Conservation (phyloP, 805 yeast genomes). For the Soucietia sequanensis region DNA sequence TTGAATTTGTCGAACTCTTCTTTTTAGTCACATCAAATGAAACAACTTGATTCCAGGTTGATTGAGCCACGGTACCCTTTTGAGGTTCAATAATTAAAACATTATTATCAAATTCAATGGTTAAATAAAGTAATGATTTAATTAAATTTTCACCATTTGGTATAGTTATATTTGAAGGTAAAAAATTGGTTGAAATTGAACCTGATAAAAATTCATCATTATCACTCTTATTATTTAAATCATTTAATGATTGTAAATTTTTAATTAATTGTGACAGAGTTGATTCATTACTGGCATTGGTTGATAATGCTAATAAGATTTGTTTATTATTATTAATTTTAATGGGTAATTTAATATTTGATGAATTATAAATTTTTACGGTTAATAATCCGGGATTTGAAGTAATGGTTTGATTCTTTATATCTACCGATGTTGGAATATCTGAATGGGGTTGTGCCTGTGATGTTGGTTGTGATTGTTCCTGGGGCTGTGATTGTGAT, state of each 20-base stretch:
- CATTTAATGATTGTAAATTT: constrained; percentile 18
- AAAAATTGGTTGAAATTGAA: constrained; percentile 30
- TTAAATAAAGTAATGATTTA: constrained; percentile 75
- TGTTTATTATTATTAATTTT: constrained; percentile 63
- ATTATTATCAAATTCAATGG: constrained; percentile 93
- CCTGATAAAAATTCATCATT: constrained; percentile 25
- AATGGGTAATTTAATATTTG: constrained; percentile 67
- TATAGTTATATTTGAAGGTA: constrained; percentile 55
- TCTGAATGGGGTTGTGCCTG: constrained; percentile 1
- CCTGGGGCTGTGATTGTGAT: no score
- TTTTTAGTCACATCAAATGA: constrained; percentile 75
- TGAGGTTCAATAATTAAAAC: constrained; percentile 86
- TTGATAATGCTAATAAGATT: constrained; percentile 63
- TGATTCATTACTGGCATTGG: constrained; percentile 40
- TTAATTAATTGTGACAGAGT: constrained; percentile 31
- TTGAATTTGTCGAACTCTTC: constrained; percentile 7
- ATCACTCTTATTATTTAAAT: constrained; percentile 13
- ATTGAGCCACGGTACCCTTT: constrained; percentile 73
- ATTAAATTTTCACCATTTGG: constrained; percentile 53
- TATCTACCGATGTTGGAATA: not conserved
- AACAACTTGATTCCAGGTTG: constrained; percentile 86
- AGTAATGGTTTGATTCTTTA: constrained; percentile 1
- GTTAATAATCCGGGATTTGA: constrained; percentile 68
- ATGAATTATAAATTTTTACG: constrained; percentile 71
- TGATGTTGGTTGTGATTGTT: not conserved